Conservation (phyloP, 2,329 filamentous ascomycete genomes). For the Drechmeria coniospora region DNA sequence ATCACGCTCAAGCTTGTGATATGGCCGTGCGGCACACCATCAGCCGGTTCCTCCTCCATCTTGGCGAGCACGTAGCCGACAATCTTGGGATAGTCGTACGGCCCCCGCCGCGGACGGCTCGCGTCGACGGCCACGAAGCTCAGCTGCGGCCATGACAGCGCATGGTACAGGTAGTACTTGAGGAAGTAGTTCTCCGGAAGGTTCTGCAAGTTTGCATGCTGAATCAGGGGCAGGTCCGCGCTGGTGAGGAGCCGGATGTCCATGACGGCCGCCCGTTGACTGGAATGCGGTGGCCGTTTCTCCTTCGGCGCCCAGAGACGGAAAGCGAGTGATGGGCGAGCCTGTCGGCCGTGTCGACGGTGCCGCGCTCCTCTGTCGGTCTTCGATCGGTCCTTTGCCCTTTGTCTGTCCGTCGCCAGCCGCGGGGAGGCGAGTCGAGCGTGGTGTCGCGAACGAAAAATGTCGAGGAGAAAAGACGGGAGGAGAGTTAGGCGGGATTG, state of each 20-base stretch:
- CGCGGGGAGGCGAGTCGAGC: too few relatives aligned
- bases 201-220: slow-evolving; percentile 98
- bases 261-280: slow-evolving; percentile 36
- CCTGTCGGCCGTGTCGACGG: too few relatives aligned
- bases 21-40: slow-evolving; percentile 86
- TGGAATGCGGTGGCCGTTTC: neutral
- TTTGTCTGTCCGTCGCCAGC: too few relatives aligned
- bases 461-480: too few relatives aligned
- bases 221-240: slow-evolving; percentile 78
- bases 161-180: slow-evolving; percentile 99
- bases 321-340: too few relatives aligned
- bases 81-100: slow-evolving; percentile 88
- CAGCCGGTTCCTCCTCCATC: slow-evolving; percentile 95
- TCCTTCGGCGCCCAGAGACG: too few relatives aligned
- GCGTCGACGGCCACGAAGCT: slow-evolving; percentile 93
- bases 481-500: too few relatives aligned
- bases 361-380: too few relatives aligned
- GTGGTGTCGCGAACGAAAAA: too few relatives aligned
- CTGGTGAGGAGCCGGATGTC: slow-evolving; percentile 78
- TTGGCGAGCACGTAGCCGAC: slow-evolving; percentile 99
- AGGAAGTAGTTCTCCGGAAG: slow-evolving; percentile 99
- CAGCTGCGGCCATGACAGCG: slow-evolving; percentile 92
- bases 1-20: slow-evolving; percentile 93
- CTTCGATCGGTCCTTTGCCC: too few relatives aligned
- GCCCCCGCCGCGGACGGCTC: slow-evolving; percentile 58